Conservation (phyloP, 225 moss, liverwort and hornwort species). For the Polytrichum formosum region DNA sequence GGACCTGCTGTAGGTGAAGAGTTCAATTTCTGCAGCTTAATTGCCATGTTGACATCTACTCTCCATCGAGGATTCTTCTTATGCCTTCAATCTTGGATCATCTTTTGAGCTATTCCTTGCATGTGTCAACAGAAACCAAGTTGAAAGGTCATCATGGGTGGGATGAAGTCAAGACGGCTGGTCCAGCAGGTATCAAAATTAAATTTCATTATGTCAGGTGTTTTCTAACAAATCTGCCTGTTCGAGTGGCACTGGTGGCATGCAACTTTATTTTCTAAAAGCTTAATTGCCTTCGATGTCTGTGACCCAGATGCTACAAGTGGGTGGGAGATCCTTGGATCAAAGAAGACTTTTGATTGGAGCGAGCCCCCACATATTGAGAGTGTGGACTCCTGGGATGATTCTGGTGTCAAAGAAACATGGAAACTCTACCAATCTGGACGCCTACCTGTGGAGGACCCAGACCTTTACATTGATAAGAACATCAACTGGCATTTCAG, state of each 20-base stretch:
- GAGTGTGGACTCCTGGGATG: conserved; percentile 56
- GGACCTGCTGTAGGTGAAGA: not conserved
- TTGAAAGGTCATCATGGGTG: conserved; percentile 40
- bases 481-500: conserved; percentile 46
- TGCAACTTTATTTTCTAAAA: conserved; percentile 9
- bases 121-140: conserved; percentile 30
- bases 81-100: not conserved
- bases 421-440: conserved; percentile 30
- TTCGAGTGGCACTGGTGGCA: too few species aligned
- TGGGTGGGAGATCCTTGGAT: conserved; percentile 57
- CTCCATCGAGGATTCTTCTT: not conserved
- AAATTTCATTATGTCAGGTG: conserved; percentile 1
- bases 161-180: conserved; percentile 18
- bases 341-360: conserved; percentile 43
- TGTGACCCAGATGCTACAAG: conserved; percentile 37
- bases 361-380: conserved; percentile 52
- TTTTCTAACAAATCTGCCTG: too few species aligned
- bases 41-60: not conserved
- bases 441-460: conserved; percentile 15
- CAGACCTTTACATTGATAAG: conserved; percentile 47
- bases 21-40: not conserved
- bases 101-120: conserved; percentile 2
- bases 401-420: conserved; percentile 43
- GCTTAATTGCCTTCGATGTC: not conserved
- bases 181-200: conserved; percentile 35